These are phyloP conservation scores for Delphinella strobiligena DNA, from an alignment of 2,329 filamentous ascomycete species.

Conservation along the genomic window DNA sequence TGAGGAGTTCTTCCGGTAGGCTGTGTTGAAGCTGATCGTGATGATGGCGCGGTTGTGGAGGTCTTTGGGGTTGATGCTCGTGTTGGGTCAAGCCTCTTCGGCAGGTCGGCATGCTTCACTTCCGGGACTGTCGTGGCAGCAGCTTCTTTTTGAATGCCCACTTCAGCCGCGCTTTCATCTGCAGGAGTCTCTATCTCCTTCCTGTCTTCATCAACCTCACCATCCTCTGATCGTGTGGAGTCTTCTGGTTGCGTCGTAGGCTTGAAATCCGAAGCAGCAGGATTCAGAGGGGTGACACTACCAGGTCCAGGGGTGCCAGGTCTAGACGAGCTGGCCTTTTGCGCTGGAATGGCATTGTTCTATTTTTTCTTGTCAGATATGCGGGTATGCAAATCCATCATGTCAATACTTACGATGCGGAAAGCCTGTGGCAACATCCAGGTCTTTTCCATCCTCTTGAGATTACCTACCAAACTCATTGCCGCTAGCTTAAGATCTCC, in stretches of 20 bases:
- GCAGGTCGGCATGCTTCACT: conserved; percentile 7
- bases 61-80: conserved; percentile 21
- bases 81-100: conserved; percentile 10
- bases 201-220: conserved; percentile 56
- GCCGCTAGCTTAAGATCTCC: conserved; percentile 67
- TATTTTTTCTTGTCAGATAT: conserved; percentile 4
- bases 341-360: neutral
- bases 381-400: neutral
- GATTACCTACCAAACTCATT: conserved; percentile 56
- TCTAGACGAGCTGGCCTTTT: conserved; percentile 27
- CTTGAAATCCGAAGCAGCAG: conserved; percentile 23
- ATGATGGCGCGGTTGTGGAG: conserved; percentile 2
- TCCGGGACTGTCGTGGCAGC: neutral
- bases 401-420: conserved; percentile 42
- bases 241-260: conserved; percentile 2
- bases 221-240: conserved; percentile 44
- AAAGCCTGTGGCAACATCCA: conserved; percentile 70
- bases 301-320: conserved; percentile 30
- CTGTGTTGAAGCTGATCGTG: conserved; percentile 18
- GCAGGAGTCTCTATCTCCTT: conserved; percentile 6
- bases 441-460: conserved; percentile 53
- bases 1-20: conserved; percentile 16
- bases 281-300: conserved; percentile 52
- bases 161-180: neutral
- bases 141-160: neutral